These are phyloP conservation scores for Turnera subulata DNA, from an alignment of 345 rosid genomes.

Conservation along the genomic window DNA sequence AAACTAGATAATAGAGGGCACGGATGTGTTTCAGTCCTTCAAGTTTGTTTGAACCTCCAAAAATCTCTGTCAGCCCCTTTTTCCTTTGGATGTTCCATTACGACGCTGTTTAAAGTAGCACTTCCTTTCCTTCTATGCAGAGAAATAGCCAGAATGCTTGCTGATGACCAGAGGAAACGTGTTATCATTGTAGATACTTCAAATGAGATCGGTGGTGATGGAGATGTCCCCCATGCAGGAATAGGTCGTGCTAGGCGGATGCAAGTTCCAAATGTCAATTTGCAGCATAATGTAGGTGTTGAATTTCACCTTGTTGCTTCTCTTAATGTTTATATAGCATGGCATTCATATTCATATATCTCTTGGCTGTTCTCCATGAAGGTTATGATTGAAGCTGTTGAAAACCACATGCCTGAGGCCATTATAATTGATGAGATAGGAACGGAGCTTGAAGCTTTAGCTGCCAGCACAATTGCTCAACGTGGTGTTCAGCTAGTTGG, in stretches of 20 bases:
- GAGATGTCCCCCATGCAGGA: conserved; percentile 91
- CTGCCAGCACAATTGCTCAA: conserved; percentile 96
- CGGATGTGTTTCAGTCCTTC: not conserved
- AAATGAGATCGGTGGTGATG: conserved; percentile 95
- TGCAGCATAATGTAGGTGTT: conserved; percentile 79
- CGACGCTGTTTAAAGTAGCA: too few species aligned
- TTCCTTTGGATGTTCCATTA: too few species aligned
- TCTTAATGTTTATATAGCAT: not conserved
- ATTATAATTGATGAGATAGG: conserved; percentile 95
- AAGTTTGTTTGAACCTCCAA: not conserved
- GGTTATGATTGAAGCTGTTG: conserved; percentile 99
- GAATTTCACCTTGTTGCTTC: not conserved
- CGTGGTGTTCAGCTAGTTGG: conserved; percentile 97
- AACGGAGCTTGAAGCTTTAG: conserved; percentile 95
- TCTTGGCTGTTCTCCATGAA: conserved; percentile 24
- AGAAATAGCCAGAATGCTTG: conserved; percentile 88
- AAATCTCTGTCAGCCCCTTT: too few species aligned
- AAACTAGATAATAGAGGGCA: not conserved
- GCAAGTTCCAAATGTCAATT: conserved; percentile 93
- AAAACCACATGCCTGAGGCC: conserved; percentile 96
- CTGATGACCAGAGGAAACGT: conserved; percentile 84
- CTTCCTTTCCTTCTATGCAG: conserved; percentile 36
- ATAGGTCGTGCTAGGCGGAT: conserved; percentile 94
- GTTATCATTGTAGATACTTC: conserved; percentile 88
- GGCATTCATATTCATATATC: too few species aligned